phyloP scores from a whole-genome alignment of 768 basidiomycete species.

The Pleurotus sapidus region DNA sequence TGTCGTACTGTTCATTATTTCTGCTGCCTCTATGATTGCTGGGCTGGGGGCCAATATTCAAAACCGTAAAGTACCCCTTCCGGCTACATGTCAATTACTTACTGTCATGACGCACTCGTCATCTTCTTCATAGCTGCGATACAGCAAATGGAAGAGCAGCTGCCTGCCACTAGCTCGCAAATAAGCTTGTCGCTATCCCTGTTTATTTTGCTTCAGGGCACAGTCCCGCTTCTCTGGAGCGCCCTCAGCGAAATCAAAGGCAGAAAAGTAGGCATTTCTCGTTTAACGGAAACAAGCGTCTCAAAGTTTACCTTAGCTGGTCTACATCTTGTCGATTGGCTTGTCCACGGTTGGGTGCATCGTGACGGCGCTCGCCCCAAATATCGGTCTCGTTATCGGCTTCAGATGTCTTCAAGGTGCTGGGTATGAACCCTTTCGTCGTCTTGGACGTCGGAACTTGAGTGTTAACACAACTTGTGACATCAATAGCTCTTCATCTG shows the following conservation, averaged over 20 bases:
- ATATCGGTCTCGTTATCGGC: conserved; percentile 56
- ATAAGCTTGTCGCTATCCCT: conserved; percentile 38
- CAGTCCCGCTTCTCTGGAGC: conserved; percentile 64
- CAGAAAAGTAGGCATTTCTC: conserved; percentile 49
- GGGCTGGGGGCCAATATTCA: conserved; percentile 60
- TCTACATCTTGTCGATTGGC: conserved; percentile 50
- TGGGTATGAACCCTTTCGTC: conserved; percentile 38
- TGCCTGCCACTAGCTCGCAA: conserved; percentile 17
- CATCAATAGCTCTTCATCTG: conserved; percentile 51
- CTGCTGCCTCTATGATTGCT: conserved; percentile 53
- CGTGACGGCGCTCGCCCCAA: conserved; percentile 52
- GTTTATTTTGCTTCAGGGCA: conserved; percentile 75
- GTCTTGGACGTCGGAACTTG: not conserved
- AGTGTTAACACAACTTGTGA: not conserved
- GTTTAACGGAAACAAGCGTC: not conserved
- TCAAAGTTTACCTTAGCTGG: conserved; percentile 32
- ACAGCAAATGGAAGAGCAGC: conserved; percentile 35
- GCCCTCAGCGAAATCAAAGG: conserved; percentile 74
- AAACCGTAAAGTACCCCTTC: conserved; percentile 44
- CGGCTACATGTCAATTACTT: not conserved
- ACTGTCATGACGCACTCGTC: too few species aligned
- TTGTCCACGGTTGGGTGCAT: conserved; percentile 55
- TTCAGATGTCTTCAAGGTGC: conserved; percentile 66
- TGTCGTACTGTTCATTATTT: conserved; percentile 41
- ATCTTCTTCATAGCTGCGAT: too few species aligned